phyloP scores from a whole-genome alignment of 495 filamentous ascomycete species.

The Lophiotrema nucula region DNA sequence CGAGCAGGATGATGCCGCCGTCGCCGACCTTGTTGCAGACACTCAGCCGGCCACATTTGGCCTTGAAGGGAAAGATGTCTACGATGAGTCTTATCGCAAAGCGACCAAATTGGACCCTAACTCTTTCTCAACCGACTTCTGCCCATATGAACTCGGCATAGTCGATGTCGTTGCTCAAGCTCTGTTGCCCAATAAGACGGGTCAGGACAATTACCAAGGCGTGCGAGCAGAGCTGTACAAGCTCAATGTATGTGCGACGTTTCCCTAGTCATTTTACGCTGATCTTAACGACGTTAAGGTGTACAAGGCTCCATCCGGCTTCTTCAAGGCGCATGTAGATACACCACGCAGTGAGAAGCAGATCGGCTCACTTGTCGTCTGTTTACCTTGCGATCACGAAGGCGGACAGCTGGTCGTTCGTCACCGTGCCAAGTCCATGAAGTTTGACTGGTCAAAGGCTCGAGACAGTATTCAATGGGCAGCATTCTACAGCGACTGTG shows the following conservation, averaged over 20 bases:
- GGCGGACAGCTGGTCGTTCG: constrained; percentile 43
- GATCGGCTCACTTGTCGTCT: constrained; percentile 58
- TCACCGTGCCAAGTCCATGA: constrained; percentile 38
- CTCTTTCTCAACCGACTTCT: constrained; percentile 51
- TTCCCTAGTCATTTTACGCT: neutral
- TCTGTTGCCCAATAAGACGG: constrained; percentile 47
- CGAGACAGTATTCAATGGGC: constrained; percentile 50
- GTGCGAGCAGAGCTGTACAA: constrained; percentile 53
- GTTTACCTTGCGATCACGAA: constrained; percentile 47
- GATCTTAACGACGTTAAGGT: too few species aligned
- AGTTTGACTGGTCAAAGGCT: constrained; percentile 47
- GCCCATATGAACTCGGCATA: constrained; percentile 53
- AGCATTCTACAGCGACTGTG: constrained; percentile 62
- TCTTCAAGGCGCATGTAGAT: constrained; percentile 55
- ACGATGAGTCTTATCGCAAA: constrained; percentile 52
- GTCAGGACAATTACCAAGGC: neutral
- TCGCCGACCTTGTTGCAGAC: too few species aligned
- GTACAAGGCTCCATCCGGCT: constrained; percentile 54
- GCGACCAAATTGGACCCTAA: constrained; percentile 51
- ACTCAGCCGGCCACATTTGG: constrained; percentile 53
- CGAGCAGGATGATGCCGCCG: too few species aligned
- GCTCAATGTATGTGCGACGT: constrained; percentile 48
- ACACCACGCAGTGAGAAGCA: constrained; percentile 51
- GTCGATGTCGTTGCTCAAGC: constrained; percentile 49
- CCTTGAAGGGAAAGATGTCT: constrained; percentile 44